These are phyloP conservation scores for Scheffersomyces quercinus DNA, from an alignment of 1,139 yeast genomes.

Conservation along the genomic window DNA sequence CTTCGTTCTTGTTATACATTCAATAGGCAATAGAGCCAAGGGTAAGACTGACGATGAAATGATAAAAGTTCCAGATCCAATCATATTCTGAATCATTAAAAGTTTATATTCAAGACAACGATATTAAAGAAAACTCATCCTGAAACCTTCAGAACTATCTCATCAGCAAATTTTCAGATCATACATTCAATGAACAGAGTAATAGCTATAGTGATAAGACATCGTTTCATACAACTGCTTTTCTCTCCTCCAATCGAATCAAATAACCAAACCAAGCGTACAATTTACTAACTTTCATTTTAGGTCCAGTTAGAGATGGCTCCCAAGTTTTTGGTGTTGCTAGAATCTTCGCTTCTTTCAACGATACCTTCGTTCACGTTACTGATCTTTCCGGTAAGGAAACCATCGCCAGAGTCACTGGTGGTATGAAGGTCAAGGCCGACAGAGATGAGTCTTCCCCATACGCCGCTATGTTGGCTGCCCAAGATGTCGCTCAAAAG, in stretches of 20 bases:
- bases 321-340: slow-evolving; percentile 99
- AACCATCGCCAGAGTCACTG: slow-evolving; percentile 99
- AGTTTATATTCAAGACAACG: background rate
- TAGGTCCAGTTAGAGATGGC: slow-evolving; percentile 89
- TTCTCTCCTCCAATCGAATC: too few relatives aligned
- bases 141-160: too few relatives aligned
- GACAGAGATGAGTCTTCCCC: slow-evolving; percentile 99
- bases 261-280: background rate
- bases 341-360: slow-evolving; percentile 99
- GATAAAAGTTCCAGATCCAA: too few relatives aligned
- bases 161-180: too few relatives aligned
- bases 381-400: slow-evolving; percentile 99
- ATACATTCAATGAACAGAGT: too few relatives aligned
- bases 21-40: too few relatives aligned
- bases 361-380: slow-evolving; percentile 99
- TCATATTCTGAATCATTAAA: background rate
- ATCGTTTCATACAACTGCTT: too few relatives aligned
- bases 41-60: too few relatives aligned
- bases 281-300: slow-evolving; percentile 19
- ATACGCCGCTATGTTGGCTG: slow-evolving; percentile 99
- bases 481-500: slow-evolving; percentile 98
- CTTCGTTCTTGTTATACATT: too few relatives aligned
- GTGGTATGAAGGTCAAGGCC: slow-evolving; percentile 99
- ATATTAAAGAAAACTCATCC: too few relatives aligned
- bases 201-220: too few relatives aligned